A percentile compares a stretch with the other conserved stretches of the same genome.
These are phyloP conservation scores for Teunomyces barrocoloradensis DNA, from an alignment of 805 yeast genomes.

Conservation along the genomic window DNA sequence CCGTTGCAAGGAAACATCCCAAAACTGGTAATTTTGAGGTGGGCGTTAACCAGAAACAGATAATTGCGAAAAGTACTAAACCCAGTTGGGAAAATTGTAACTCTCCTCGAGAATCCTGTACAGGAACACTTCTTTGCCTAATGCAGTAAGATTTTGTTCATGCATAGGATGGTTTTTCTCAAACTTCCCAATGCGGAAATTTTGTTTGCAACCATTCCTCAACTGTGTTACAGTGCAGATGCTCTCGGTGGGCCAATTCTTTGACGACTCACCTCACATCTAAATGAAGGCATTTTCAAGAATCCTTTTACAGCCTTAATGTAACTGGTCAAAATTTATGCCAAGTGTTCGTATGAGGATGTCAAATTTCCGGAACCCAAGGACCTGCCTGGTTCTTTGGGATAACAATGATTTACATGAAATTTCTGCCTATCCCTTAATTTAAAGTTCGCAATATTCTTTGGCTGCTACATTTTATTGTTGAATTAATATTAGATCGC, in stretches of 20 bases:
- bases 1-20: not conserved
- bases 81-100: slow-evolving; percentile 2
- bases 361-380: no score
- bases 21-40: not conserved
- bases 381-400: no score
- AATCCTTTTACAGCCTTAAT: not conserved
- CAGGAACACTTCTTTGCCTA: not conserved
- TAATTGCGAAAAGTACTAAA: slow-evolving; percentile 1
- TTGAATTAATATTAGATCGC: no score
- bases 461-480: no score
- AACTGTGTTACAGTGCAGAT: not conserved
- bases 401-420: no score
- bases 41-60: slow-evolving; percentile 3
- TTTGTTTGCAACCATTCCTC: slow-evolving; percentile 2
- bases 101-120: not conserved
- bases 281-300: not conserved
- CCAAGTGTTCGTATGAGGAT: no score
- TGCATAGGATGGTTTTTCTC: not conserved
- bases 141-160: not conserved
- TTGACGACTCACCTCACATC: not conserved
- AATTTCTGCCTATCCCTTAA: no score
- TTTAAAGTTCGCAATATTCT: no score
- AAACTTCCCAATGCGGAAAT: slow-evolving; percentile 2
- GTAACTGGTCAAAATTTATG: no score
- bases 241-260: not conserved